phyloP scores from a whole-genome alignment of 768 basidiomycete genomes.

The Tricholoma hemisulphureum region DNA sequence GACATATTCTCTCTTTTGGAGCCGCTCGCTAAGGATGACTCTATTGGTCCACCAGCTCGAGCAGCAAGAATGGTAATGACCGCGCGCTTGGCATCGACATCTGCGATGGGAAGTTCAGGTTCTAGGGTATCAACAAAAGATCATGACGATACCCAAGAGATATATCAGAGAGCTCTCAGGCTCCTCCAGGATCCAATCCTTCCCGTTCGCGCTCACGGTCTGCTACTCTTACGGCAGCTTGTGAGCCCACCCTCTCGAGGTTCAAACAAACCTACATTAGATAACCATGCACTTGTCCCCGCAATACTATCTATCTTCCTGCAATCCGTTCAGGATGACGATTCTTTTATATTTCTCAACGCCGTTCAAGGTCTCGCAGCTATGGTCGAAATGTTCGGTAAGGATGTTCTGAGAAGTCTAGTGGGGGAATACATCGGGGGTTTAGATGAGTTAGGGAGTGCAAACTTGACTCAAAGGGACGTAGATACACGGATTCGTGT shows the following conservation, averaged over 20 bases:
- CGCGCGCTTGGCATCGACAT: constrained; percentile 68
- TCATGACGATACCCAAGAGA: constrained; percentile 53
- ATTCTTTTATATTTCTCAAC: constrained; percentile 93
- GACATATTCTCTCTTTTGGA: constrained; percentile 71
- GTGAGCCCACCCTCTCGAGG: constrained; percentile 41
- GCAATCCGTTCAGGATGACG: constrained; percentile 82
- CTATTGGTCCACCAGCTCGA: constrained; percentile 59
- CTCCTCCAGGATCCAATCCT: constrained; percentile 88
- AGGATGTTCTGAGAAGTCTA: constrained; percentile 65
- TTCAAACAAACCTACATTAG: constrained; percentile 21
- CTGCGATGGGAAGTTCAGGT: constrained; percentile 27
- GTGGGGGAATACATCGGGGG: constrained; percentile 63
- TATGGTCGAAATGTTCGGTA: constrained; percentile 77
- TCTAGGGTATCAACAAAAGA: constrained; percentile 34
- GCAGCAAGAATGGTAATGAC: constrained; percentile 86
- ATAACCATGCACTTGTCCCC: constrained; percentile 67
- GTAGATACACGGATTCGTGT: constrained; percentile 73
- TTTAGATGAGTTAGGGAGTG: constrained; percentile 48
- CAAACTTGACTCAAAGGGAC: constrained; percentile 53
- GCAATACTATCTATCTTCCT: constrained; percentile 87
- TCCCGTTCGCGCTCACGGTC: constrained; percentile 91
- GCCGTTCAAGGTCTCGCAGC: constrained; percentile 87
- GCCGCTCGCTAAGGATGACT: constrained; percentile 46
- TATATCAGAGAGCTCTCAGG: constrained; percentile 84
- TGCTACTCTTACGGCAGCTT: constrained; percentile 78